A percentile compares a stretch with the other conserved stretches of the same genome.
phyloP scores from a whole-genome alignment of 768 basidiomycete species.

The Ramaria sp. region DNA sequence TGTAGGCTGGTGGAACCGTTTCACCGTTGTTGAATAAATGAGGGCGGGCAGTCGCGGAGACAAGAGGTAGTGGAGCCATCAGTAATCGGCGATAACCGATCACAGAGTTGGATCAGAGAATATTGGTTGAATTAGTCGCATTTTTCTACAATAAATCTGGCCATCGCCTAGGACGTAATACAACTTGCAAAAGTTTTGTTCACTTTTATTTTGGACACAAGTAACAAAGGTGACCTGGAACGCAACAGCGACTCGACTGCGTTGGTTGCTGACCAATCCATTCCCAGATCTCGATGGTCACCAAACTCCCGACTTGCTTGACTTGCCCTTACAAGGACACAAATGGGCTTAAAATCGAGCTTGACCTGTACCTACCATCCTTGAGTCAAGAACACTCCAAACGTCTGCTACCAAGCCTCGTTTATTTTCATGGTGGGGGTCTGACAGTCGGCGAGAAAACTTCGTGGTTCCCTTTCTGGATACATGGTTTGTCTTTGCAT shows the following conservation, averaged over 20 bases:
- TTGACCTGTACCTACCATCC: constrained; percentile 7
- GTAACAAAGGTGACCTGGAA: too few species aligned
- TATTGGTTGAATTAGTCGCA: too few species aligned
- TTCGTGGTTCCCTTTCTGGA: constrained; percentile 61
- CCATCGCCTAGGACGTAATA: too few species aligned
- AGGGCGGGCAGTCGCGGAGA: too few species aligned
- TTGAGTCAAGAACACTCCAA: background rate
- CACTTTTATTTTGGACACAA: too few species aligned
- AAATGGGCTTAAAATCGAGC: background rate
- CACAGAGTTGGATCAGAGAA: too few species aligned
- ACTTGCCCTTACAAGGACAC: constrained; percentile 1
- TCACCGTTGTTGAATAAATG: constrained; percentile 12
- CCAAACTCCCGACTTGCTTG: background rate
- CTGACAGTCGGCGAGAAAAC: constrained; percentile 46
- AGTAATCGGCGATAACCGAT: too few species aligned
- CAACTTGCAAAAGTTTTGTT: too few species aligned
- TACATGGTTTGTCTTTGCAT: constrained; percentile 31
- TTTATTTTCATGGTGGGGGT: constrained; percentile 45
- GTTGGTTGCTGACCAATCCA: too few species aligned
- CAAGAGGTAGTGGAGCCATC: too few species aligned
- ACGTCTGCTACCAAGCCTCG: constrained; percentile 18
- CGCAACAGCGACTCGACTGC: too few species aligned
- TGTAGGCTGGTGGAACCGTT: constrained; percentile 41
- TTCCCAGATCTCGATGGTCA: background rate
- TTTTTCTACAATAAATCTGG: too few species aligned